Conservation (phyloP, 2,329 filamentous ascomycete genomes). For the Coleophoma cylindrospora region DNA sequence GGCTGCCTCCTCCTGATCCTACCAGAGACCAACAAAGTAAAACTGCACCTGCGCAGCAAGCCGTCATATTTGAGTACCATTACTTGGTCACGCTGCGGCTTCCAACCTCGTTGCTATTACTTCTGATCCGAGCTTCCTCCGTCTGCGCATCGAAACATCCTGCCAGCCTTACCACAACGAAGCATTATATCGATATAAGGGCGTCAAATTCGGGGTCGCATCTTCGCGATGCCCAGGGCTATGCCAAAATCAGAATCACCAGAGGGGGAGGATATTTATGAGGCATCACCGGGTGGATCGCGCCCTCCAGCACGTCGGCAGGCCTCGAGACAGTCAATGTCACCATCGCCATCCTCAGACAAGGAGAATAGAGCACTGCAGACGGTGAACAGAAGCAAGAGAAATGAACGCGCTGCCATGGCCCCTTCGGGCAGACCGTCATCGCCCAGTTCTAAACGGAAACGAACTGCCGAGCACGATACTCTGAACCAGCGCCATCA, state of each 20-base stretch:
- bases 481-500: conserved; percentile 11
- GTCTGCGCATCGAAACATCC: too few species aligned
- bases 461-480: conserved; percentile 15
- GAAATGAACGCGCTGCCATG: conserved; percentile 34
- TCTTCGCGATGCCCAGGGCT: conserved; percentile 10
- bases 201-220: neutral
- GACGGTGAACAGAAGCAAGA: conserved; percentile 30
- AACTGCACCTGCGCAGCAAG: too few species aligned
- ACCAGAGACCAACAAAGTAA: too few species aligned
- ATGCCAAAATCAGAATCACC: conserved; percentile 23
- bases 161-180: too few species aligned
- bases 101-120: too few species aligned
- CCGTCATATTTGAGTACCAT: too few species aligned
- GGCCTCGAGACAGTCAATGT: conserved; percentile 11
- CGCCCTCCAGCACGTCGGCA: conserved; percentile 4
- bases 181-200: neutral
- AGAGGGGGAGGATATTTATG: conserved; percentile 23
- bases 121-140: too few species aligned
- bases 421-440: conserved; percentile 18
- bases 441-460: conserved; percentile 15
- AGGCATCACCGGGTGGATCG: conserved; percentile 18
- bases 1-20: too few species aligned
- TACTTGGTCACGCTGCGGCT: too few species aligned
- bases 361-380: conserved; percentile 39
- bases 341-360: conserved; percentile 34